These are phyloP conservation scores for Seminavis robusta DNA, from an alignment of 108 stramenopile genomes.

Conservation along the genomic window DNA sequence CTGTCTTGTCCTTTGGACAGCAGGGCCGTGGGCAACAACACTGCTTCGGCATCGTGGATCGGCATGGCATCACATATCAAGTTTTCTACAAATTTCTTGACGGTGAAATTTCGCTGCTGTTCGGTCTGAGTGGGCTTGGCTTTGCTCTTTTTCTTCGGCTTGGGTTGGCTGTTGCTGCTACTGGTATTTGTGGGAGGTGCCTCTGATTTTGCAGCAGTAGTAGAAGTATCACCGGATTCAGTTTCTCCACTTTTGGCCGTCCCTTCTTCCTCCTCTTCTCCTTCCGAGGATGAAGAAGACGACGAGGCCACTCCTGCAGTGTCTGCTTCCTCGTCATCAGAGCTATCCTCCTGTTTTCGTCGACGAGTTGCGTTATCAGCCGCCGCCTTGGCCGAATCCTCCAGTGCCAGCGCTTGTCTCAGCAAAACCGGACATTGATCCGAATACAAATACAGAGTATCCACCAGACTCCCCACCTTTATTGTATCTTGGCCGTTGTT, in stretches of 20 bases:
- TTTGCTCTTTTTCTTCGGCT: no score
- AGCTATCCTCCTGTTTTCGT: neutral
- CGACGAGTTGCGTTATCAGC: neutral
- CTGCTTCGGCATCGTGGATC: neutral
- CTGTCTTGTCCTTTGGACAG: neutral
- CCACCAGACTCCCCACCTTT: no score
- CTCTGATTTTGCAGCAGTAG: neutral
- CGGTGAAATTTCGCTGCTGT: neutral
- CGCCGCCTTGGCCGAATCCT: neutral
- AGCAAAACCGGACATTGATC: neutral
- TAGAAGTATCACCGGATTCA: neutral
- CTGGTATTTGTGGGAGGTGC: no score
- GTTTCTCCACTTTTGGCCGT: neutral
- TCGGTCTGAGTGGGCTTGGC: no score
- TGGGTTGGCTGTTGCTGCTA: no score
- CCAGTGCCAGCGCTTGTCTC: constrained; percentile 3
- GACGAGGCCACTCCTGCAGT: neutral
- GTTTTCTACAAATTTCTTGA: neutral
- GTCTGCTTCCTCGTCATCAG: neutral
- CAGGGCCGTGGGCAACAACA: neutral
- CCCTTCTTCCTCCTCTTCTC: neutral
- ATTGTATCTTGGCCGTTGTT: no score
- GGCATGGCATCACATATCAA: no score
- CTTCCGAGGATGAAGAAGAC: neutral
- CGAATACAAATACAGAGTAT: neutral